Conservation (phyloP, 805 yeast genomes). For the Wickerhamiella cacticola region DNA sequence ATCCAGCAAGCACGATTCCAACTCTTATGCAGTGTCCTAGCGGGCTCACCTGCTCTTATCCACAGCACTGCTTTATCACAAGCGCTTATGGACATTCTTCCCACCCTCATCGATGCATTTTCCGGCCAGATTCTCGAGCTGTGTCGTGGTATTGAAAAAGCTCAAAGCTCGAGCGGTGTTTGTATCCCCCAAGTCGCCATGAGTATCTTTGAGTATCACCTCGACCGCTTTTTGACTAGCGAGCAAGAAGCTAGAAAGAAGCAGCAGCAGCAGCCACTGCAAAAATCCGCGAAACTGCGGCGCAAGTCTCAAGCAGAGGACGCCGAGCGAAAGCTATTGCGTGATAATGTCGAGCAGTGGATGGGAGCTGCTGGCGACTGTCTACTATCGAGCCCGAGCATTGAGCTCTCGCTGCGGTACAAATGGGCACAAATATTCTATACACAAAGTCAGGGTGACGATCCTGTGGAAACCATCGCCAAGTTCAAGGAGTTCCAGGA, state of each 20-base stretch:
- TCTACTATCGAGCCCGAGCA: background rate
- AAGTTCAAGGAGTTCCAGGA: constrained; percentile 21
- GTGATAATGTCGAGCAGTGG: constrained; percentile 17
- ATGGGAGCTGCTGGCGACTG: constrained; percentile 16
- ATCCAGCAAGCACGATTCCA: constrained; percentile 32
- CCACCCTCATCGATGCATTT: background rate
- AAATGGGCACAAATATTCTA: constrained; percentile 40
- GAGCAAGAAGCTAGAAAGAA: constrained; percentile 9
- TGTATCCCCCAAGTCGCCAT: constrained; percentile 13
- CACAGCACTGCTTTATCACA: background rate
- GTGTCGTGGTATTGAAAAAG: background rate
- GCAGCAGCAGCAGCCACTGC: constrained; percentile 16
- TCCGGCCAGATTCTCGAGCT: constrained; percentile 4
- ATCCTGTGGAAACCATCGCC: constrained; percentile 27
- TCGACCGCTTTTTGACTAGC: constrained; percentile 17
- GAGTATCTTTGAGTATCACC: constrained; percentile 20
- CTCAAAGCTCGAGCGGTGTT: background rate
- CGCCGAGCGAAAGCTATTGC: background rate
- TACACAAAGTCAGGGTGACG: constrained; percentile 33
- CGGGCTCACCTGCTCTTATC: background rate
- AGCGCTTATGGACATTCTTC: background rate
- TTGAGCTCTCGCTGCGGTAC: constrained; percentile 27
- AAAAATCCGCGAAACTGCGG: background rate
- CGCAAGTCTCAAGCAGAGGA: constrained; percentile 2
- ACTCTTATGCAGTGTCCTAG: constrained; percentile 21